A percentile compares a stretch with the other conserved stretches of the same genome.
Conservation (phyloP, 2,329 filamentous ascomycete species). For the Harringtonia lauricola region DNA sequence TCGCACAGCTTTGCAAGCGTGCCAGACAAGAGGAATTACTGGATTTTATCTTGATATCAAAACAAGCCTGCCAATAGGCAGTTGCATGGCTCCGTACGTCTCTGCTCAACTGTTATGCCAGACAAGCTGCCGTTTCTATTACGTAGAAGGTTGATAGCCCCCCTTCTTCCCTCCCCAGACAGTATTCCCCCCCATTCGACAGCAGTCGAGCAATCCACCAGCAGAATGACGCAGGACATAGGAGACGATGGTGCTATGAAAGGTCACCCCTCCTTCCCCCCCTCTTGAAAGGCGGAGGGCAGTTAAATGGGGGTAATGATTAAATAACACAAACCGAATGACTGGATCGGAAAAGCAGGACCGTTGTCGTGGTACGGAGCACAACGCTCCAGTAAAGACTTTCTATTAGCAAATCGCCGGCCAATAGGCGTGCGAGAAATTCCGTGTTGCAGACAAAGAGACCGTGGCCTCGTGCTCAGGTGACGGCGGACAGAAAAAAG, state of each 20-base stretch:
- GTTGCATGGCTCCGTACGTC: too few species aligned
- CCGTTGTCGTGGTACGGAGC: not conserved
- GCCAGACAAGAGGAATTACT: not conserved
- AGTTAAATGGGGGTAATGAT: conserved; percentile 8
- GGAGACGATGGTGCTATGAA: too few species aligned
- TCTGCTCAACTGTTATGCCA: too few species aligned
- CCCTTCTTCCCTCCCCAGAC: not conserved
- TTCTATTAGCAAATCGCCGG: conserved; percentile 12
- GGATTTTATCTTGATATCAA: too few species aligned
- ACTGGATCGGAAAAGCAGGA: conserved; percentile 1
- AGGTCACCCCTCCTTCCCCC: too few species aligned
- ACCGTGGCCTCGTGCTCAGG: conserved; percentile 5
- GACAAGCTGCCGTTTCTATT: too few species aligned
- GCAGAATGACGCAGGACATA: too few species aligned
- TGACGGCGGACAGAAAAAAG: conserved; percentile 1
- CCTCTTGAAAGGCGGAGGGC: not conserved
- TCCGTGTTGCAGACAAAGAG: too few species aligned
- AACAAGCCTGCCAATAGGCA: too few species aligned
- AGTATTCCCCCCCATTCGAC: too few species aligned
- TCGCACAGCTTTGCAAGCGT: not conserved
- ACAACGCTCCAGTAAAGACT: not conserved
- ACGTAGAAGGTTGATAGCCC: not conserved
- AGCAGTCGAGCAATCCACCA: too few species aligned
- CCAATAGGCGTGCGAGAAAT: too few species aligned
- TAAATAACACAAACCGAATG: conserved; percentile 12